Conservation (phyloP, 2,329 filamentous ascomycete genomes). For the Fusarium dimerum region DNA sequence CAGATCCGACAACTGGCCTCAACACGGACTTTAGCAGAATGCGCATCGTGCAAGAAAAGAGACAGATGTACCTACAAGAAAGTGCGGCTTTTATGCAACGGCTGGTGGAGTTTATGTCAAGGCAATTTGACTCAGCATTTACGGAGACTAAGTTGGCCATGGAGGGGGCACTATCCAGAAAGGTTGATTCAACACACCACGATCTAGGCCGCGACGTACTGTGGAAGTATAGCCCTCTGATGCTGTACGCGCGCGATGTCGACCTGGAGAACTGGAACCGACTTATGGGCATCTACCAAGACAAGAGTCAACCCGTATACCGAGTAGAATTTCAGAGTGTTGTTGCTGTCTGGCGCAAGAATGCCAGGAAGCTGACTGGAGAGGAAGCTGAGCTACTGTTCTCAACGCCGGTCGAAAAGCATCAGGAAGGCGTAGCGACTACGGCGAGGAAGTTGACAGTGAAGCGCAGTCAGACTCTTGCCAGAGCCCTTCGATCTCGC, state of each 20-base stretch:
- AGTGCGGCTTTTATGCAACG: constrained; percentile 75
- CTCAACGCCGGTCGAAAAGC: constrained; percentile 79
- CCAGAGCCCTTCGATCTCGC: constrained; percentile 68
- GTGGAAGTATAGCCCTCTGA: constrained; percentile 85
- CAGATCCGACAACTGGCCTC: constrained; percentile 50
- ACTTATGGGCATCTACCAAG: constrained; percentile 78
- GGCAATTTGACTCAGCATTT: constrained; percentile 76
- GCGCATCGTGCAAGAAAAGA: constrained; percentile 93
- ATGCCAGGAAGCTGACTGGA: constrained; percentile 70
- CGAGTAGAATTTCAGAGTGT: constrained; percentile 80
- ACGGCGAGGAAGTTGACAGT: constrained; percentile 90
- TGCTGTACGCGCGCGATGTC: constrained; percentile 86
- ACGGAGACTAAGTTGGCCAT: constrained; percentile 68
- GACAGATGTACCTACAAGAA: constrained; percentile 80
- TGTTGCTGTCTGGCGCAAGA: constrained; percentile 75
- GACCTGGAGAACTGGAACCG: constrained; percentile 80
- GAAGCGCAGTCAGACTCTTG: constrained; percentile 87
- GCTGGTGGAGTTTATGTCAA: constrained; percentile 78
- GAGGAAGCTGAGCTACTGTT: constrained; percentile 88
- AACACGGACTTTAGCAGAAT: constrained; percentile 83
- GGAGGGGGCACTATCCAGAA: constrained; percentile 61
- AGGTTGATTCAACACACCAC: constrained; percentile 71
- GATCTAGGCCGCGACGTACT: constrained; percentile 71
- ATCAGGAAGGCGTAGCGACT: constrained; percentile 71
- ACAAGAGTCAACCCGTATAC: constrained; percentile 74